Conservation (phyloP, 352 stramenopile genomes). For the Phytopythium aichiense region DNA sequence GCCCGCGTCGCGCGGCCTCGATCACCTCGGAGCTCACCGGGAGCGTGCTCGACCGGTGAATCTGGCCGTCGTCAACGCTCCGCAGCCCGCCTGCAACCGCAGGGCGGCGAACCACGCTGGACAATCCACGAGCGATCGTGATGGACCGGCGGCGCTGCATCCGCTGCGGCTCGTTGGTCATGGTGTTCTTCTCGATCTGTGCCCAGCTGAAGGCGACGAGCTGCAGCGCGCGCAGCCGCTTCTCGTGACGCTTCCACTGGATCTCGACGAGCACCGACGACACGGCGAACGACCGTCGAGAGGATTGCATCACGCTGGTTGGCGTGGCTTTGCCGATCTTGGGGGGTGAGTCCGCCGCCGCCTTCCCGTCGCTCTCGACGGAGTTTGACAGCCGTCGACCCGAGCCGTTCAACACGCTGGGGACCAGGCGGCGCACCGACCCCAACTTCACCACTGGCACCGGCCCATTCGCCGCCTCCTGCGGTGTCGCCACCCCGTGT, state of each 20-base stretch:
- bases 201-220: slow-evolving; percentile 24
- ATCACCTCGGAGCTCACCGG: background rate
- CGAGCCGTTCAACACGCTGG: background rate
- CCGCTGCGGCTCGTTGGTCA: background rate
- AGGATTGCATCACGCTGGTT: too few relatives aligned
- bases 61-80: background rate
- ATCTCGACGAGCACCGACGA: slow-evolving; percentile 25
- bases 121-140: slow-evolving; percentile 4
- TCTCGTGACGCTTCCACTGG: slow-evolving; percentile 37
- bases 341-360: background rate
- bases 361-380: background rate
- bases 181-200: slow-evolving; percentile 17
- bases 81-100: background rate
- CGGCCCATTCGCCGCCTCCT: background rate
- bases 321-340: background rate
- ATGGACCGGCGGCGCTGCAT: slow-evolving; percentile 26
- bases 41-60: background rate
- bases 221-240: slow-evolving; percentile 36
- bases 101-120: background rate
- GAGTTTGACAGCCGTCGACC: background rate
- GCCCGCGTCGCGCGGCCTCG: background rate
- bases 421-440: background rate
- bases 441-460: background rate
- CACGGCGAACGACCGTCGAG: background rate
- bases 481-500: too few relatives aligned